phyloP scores from a whole-genome alignment of 2,329 filamentous ascomycete genomes.

The Microcyclospora tardicrescens region DNA sequence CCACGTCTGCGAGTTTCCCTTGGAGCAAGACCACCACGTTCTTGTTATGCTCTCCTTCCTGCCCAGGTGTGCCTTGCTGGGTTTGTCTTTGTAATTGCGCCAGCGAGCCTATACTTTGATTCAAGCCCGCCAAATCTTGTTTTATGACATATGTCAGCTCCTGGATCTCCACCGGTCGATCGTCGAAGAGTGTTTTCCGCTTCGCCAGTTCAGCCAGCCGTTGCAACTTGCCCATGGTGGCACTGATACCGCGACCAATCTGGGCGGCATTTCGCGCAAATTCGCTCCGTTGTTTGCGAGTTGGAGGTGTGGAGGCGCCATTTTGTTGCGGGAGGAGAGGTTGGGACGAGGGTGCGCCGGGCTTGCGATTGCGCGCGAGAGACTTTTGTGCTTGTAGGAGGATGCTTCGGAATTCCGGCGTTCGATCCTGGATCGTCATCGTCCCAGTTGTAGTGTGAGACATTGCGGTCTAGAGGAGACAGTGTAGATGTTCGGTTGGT shows the following conservation, averaged over 20 bases:
- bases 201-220: constrained; percentile 89
- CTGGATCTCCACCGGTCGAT: constrained; percentile 90
- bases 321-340: constrained; percentile 52
- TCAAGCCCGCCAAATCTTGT: constrained; percentile 76
- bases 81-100: constrained; percentile 63
- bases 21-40: constrained; percentile 89
- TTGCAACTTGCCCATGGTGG: constrained; percentile 89
- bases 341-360: constrained; percentile 58
- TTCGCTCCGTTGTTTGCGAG: constrained; percentile 53
- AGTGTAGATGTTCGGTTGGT: too few species aligned
- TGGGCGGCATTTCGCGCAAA: constrained; percentile 86
- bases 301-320: constrained; percentile 29
- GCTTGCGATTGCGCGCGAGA: constrained; percentile 55
- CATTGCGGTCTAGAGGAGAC: constrained; percentile 29
- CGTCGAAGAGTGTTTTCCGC: constrained; percentile 92
- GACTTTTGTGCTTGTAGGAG: constrained; percentile 62
- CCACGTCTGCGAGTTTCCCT: constrained; percentile 82
- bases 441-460: constrained; percentile 29
- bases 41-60: constrained; percentile 95
- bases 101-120: constrained; percentile 76
- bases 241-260: constrained; percentile 81
- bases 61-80: constrained; percentile 36
- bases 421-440: constrained; percentile 84
- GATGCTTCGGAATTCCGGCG: constrained; percentile 86
- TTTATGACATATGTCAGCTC: constrained; percentile 97